Evolutionary conservation across 768 basidiomycete genomes (phyloP).

Genomic region (Podaxis carcinomalis): DNA sequence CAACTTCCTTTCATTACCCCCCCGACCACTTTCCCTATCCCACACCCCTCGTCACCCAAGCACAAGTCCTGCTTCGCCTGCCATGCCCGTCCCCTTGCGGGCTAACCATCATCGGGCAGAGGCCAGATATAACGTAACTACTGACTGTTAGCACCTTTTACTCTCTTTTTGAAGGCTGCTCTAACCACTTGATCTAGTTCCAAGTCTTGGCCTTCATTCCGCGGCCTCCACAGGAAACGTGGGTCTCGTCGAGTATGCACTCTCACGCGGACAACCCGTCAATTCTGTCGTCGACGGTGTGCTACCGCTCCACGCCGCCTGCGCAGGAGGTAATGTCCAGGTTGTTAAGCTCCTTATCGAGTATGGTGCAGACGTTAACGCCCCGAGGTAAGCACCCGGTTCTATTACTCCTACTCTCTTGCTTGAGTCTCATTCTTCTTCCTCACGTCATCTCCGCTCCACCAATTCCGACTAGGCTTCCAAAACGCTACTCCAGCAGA

Average conservation of each 20-base stretch:
- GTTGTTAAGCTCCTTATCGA: constrained; percentile 90
- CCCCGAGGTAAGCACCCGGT: constrained; percentile 61
- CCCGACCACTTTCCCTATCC: neutral
- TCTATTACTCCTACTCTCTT: constrained; percentile 10
- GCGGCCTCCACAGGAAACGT: constrained; percentile 84
- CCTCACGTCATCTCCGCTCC: constrained; percentile 14
- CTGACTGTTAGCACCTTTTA: constrained; percentile 40
- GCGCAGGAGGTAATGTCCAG: constrained; percentile 82
- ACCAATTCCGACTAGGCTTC: constrained; percentile 41
- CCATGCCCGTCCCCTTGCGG: constrained; percentile 49
- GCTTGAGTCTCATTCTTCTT: constrained; percentile 7
- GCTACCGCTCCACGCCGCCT: constrained; percentile 94
- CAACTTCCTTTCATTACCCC: neutral
- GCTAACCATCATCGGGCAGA: constrained; percentile 44
- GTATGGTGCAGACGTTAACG: constrained; percentile 96
- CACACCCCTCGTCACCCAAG: neutral
- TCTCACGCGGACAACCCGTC: constrained; percentile 91
- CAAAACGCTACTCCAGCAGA: constrained; percentile 65
- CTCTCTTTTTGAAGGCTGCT: constrained; percentile 2
- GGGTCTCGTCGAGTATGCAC: constrained; percentile 88
- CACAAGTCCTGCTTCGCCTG: constrained; percentile 2
- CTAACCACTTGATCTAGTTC: constrained; percentile 41
- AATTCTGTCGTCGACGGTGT: constrained; percentile 96
- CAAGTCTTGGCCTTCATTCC: constrained; percentile 71
- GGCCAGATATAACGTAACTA: constrained; percentile 55